Percentiles rank a stretch among this genome's conserved stretches.
Conservation (phyloP, 139 green algal species). For the Raphidocelis subcapitata region DNA sequence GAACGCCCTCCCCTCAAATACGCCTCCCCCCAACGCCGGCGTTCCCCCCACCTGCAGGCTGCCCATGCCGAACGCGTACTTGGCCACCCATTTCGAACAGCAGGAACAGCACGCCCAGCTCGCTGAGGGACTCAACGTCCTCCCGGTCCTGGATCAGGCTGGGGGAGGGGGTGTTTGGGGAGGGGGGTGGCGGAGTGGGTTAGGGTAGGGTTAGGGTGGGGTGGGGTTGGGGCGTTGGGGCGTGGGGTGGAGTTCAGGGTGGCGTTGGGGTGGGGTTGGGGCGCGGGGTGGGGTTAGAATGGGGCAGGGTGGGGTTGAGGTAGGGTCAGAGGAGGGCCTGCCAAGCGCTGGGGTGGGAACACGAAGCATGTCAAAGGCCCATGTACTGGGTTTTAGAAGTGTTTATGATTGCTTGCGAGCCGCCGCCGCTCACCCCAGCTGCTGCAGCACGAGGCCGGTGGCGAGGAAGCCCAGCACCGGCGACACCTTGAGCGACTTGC, state of each 20-base stretch:
- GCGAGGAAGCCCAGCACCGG: constrained; percentile 93
- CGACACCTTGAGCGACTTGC: constrained; percentile 83
- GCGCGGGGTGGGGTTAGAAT: too few relatives aligned
- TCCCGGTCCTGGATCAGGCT: constrained; percentile 86
- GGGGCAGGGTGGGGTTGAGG: too few relatives aligned
- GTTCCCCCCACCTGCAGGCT: constrained; percentile 68
- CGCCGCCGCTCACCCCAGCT: constrained; percentile 66
- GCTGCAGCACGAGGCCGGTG: constrained; percentile 82
- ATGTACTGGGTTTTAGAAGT: background rate
- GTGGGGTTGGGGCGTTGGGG: background rate
- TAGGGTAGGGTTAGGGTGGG: background rate
- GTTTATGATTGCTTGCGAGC: background rate
- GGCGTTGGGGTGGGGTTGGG: too few relatives aligned
- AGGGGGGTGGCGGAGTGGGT: background rate
- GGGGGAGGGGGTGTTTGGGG: background rate
- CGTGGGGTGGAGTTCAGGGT: too few relatives aligned
- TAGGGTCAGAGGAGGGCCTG: background rate
- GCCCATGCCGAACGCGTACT: constrained; percentile 95
- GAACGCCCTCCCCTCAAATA: too few relatives aligned
- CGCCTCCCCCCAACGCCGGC: too few relatives aligned
- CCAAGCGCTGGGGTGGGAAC: background rate
- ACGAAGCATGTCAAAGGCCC: background rate
- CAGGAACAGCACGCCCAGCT: constrained; percentile 96
- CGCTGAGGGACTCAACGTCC: constrained; percentile 86
- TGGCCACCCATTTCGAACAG: constrained; percentile 98